Base-by-base conservation (phyloP, 2,329 filamentous ascomycete genomes). In the Aspergillus pseudoviridinutans region DNA sequence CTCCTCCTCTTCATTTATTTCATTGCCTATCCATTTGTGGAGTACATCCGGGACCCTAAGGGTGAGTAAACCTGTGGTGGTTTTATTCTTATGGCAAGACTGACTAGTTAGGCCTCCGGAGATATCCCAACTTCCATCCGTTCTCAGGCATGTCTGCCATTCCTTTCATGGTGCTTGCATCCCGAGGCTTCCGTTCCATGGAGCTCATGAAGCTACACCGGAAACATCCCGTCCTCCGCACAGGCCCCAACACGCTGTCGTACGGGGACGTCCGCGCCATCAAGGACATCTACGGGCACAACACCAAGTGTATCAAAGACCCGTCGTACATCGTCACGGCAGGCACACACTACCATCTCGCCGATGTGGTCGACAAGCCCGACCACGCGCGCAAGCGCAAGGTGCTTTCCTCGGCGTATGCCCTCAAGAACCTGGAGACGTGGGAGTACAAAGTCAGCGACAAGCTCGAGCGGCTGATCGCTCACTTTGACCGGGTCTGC, bases 391-490 rank as follows among this genome's bases (percentile, higher is more conserved):
- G 78, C 9, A 83, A 84, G 66, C 76, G 81, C 25, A 79, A 79
- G 56, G 72, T 81, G 1, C 67, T 84, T 3, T 78, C 80, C 2
- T 75, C 75, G 0, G 81, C 81, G 1, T 83, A 82, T 55, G 81
- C 81, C 0, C 63, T 81, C 53, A 81, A 81, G 68, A 83, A 83
- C 60, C 76, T 83, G 1, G 80, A 82, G 62, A 74, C 71, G 5
- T 83, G 81, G 81, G 81, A 83, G 59, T 76, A 78, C 68, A 84
- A 83, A 60, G 80, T 84, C 3, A 78, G 78, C 12, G 80, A 84
- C 59, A 83, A 82, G 66, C 72, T 76, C 0, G 68, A 75, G 20
- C 72, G 77, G 12, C 67, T 83, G 27, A 71, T 82, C 51, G 70
- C 64, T 14, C 73, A 77, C 46, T 73, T 79, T 29, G 80, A 84